Evolutionary conservation across 768 basidiomycete species (phyloP), one percentile per base, ranked within the genome.

Genomic region (Phaeotremella fagi): DNA sequence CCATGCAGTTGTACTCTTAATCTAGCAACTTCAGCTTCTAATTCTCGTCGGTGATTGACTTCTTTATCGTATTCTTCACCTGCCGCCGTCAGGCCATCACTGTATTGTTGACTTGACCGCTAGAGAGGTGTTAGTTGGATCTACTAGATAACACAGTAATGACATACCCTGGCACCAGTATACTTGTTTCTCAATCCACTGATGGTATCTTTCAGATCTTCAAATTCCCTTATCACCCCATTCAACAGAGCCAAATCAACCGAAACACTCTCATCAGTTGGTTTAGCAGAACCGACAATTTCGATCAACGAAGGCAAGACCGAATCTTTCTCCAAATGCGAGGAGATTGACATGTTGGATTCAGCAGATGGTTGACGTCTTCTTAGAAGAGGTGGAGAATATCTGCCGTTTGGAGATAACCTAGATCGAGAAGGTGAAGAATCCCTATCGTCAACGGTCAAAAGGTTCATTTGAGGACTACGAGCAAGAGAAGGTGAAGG

Each of bases 61-160:
- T 98, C 95, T 47, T 83, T 83, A 68, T 97, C 92, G 70, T 94
- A 97, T 70, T 98, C 95, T 37, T 86, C 85, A 63, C 91, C 88
- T 1, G 94, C 91, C 23, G 92, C 90, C 0, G 85, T 85, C 36
- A 99, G 78, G 36, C 95, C 95, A 57, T 91, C 87, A 50, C 91
- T 87, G 57, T 88, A 92, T 60, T 90, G 87, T 59, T 87, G 86
- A 69, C 90, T 95, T 44, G 87, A 84, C 45, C 94, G 80, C 94
- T 99, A 69, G 28, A 27, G 49, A 52, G 23, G 37, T 45, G 44
- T 14, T 20, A 2, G 45, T 22, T 31, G 22, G n/a, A 22, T 24
- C 24, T 37, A 46, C 11, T 12, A 54, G 11, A 49, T 46, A 1
- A 22, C 29, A 25, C 20, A 48, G 4, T 45, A 25, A 2, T 23